Percentiles rank a stretch among this genome's conserved stretches.
Evolutionary conservation across 305 asterid genomes (phyloP).

Genomic region (Fraxinus xanthoxyloides): DNA sequence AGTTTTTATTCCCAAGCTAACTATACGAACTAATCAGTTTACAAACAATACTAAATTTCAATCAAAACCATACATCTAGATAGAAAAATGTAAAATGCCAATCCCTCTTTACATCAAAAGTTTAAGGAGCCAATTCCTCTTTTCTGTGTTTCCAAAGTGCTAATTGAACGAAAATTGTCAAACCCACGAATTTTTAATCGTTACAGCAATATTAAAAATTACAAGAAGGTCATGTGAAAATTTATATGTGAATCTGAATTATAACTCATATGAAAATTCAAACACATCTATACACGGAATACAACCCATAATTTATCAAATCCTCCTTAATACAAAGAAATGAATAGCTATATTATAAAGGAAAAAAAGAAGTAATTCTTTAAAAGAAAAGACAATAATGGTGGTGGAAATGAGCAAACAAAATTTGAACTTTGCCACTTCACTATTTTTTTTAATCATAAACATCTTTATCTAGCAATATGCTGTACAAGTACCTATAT

Average conservation of each 20-base stretch:
- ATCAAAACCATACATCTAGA: not conserved
- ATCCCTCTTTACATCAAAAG: not conserved
- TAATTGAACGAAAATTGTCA: not conserved
- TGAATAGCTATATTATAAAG: not conserved
- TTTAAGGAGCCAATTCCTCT: not conserved
- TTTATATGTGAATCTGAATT: not conserved
- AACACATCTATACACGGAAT: not conserved
- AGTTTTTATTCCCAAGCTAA: not conserved
- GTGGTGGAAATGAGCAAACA: not conserved
- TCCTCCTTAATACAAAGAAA: not conserved
- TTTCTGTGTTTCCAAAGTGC: not conserved
- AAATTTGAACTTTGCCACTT: not conserved
- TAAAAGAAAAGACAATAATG: not conserved
- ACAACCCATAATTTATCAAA: not conserved
- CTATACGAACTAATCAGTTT: not conserved
- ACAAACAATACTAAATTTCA: not conserved
- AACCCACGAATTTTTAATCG: not conserved
- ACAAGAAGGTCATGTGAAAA: not conserved
- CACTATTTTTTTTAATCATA: not conserved
- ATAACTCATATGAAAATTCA: not conserved
- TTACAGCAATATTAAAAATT: not conserved
- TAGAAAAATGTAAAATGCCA: not conserved
- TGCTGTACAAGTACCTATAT: slow-evolving; percentile 33
- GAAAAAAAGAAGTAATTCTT: not conserved
- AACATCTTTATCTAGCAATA: not conserved